Base-by-base conservation (phyloP, 345 rosid genomes). In the Alliaria petiolata region DNA sequence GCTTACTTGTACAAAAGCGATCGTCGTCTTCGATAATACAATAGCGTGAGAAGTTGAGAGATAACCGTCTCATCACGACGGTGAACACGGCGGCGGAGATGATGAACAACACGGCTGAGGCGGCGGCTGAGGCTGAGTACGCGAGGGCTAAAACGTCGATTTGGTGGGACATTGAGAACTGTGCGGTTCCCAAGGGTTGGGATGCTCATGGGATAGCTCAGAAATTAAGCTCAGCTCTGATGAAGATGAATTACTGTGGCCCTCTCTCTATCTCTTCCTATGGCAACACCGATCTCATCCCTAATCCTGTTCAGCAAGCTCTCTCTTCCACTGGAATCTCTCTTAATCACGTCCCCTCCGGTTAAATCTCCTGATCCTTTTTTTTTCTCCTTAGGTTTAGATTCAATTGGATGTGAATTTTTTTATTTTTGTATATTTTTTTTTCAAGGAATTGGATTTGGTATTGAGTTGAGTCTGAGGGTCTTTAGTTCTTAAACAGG, bases 111-210 rank as follows among this genome's bases (percentile, higher is more conserved):
- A 3, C 34, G 42, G 14, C 44, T 33, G 95, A 85, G 84, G 38
- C 76, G 49, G 88, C n/a, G n/a, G 43, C 28, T 71, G 95, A 85
- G 84, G 38, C 76, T 52, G 88, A 90, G 78, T 90, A 88, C 75
- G 75, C 61, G 30, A 35, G 22, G 66, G 91, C 91, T 15, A 88
- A 83, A 83, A 87, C 80, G 4, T 88, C 97, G 47, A 91, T 87
- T 6, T 91, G 97, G 95, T 91, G 95, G 97, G 97, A 91, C 83
- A 88, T 87, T 26, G 97, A 91, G 85, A 91, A 88, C 69, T 91
- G 92, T 40, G 81, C 73, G 13, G 95, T 91, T 1, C 91, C 97
- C 6, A 84, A 78, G 66, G 79, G 76, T 6, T 83, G 84, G 57
- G 87, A 88, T 54, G 77, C 92, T 14, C 85, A 83, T 45, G 81